These are phyloP conservation scores for Brassica carinata DNA, from an alignment of 345 rosid species.

Conservation along the genomic window DNA sequence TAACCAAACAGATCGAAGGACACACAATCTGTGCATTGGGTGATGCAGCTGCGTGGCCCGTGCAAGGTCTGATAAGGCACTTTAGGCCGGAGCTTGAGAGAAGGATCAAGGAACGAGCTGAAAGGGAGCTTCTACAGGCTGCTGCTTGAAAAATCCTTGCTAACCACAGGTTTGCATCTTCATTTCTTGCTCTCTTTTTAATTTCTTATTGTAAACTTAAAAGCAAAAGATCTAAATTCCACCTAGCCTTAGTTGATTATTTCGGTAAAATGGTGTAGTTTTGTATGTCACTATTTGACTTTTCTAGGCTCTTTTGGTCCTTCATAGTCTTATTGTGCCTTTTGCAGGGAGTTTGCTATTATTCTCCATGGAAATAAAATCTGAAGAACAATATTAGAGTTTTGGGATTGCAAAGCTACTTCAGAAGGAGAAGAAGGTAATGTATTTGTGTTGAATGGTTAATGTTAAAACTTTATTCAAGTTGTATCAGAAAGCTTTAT, in stretches of 20 bases:
- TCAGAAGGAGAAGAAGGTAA: no score
- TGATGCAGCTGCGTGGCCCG: constrained; percentile 99
- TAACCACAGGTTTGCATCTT: constrained; percentile 34
- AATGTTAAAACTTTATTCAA: no score
- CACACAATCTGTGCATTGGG: constrained; percentile 98
- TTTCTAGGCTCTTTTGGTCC: background rate
- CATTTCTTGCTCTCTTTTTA: no score
- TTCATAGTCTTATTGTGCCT: background rate
- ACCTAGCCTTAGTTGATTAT: background rate
- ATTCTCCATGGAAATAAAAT: no score
- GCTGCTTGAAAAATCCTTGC: constrained; percentile 61
- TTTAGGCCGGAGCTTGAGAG: constrained; percentile 99
- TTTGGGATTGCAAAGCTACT: no score
- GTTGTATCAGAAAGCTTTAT: no score
- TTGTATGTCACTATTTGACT: background rate
- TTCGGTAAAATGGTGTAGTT: background rate
- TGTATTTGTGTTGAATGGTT: no score
- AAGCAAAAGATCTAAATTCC: background rate
- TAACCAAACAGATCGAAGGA: constrained; percentile 98
- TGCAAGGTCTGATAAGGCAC: constrained; percentile 94
- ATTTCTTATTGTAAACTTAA: constrained; percentile 8
- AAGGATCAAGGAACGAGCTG: constrained; percentile 87
- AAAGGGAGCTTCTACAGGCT: constrained; percentile 88
- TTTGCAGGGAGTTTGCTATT: no score
- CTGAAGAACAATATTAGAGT: no score